These are phyloP conservation scores for Naganishia friedmannii DNA, from an alignment of 768 basidiomycete genomes.

Conservation along the genomic window DNA sequence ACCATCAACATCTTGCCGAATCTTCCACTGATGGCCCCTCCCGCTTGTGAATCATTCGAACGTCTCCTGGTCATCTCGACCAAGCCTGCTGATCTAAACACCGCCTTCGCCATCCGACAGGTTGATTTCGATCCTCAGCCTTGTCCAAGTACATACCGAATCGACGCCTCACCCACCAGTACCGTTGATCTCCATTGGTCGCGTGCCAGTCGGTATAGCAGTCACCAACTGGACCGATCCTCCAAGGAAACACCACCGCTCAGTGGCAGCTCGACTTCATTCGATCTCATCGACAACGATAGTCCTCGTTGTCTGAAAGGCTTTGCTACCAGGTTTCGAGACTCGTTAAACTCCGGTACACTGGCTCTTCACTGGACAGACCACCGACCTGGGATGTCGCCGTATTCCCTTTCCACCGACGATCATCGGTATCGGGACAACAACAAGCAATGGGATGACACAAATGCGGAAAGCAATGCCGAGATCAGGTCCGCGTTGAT, in stretches of 20 bases:
- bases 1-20: not conserved
- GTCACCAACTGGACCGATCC: not conserved
- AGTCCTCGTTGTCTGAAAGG: not conserved
- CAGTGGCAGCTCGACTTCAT: constrained; percentile 9
- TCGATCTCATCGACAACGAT: not conserved
- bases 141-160: constrained; percentile 10
- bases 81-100: not conserved
- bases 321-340: not conserved
- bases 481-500: constrained; percentile 2
- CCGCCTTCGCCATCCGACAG: constrained; percentile 5
- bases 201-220: not conserved
- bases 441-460: constrained; percentile 5
- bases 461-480: constrained; percentile 20
- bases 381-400: constrained; percentile 8
- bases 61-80: not conserved
- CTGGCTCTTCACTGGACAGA: constrained; percentile 5
- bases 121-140: constrained; percentile 17
- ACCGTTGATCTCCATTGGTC: no score
- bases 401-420: not conserved
- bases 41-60: not conserved
- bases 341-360: not conserved
- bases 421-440: constrained; percentile 8
- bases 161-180: not conserved
- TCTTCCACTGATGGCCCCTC: not conserved
- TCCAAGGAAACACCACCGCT: not conserved